Conservation (phyloP, 352 stramenopile genomes). For the Globisporangium irregulare region DNA sequence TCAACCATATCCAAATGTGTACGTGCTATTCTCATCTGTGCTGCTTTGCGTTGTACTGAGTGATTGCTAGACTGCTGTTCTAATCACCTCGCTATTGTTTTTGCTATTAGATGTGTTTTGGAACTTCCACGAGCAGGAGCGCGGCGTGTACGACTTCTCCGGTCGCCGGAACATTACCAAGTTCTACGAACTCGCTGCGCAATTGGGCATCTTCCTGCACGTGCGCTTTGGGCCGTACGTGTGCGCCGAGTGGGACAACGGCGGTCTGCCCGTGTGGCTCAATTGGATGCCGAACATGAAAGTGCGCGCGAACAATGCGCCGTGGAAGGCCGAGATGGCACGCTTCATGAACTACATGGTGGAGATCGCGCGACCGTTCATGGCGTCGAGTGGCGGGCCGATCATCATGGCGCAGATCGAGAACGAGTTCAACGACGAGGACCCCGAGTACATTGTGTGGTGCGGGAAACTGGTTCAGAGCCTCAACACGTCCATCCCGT, state of each 20-base stretch:
- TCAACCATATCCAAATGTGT: conserved; percentile 79
- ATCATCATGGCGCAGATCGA: conserved; percentile 79
- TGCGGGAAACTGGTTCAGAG: conserved; percentile 46
- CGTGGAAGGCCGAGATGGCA: conserved; percentile 53
- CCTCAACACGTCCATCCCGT: conserved; percentile 62
- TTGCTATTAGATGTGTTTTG: conserved; percentile 59
- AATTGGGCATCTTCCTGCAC: conserved; percentile 63
- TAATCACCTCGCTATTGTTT: background rate
- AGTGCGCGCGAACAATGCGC: conserved; percentile 44
- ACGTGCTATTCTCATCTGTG: conserved; percentile 12
- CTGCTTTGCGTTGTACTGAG: background rate
- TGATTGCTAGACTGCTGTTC: background rate
- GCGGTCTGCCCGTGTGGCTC: conserved; percentile 57
- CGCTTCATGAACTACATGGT: conserved; percentile 65
- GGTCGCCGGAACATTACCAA: conserved; percentile 51
- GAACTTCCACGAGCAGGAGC: conserved; percentile 62
- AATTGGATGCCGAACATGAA: conserved; percentile 47
- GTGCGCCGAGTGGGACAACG: conserved; percentile 69
- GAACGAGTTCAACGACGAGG: conserved; percentile 56
- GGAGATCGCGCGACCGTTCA: conserved; percentile 53
- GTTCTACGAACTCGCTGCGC: conserved; percentile 55
- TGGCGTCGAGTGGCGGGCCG: conserved; percentile 56
- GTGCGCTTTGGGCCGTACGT: conserved; percentile 69
- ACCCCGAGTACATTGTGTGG: conserved; percentile 51
- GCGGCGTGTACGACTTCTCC: conserved; percentile 48